Evolutionary conservation across 2,329 filamentous ascomycete species (phyloP).

Genomic region (Colletotrichum cuscutae): DNA sequence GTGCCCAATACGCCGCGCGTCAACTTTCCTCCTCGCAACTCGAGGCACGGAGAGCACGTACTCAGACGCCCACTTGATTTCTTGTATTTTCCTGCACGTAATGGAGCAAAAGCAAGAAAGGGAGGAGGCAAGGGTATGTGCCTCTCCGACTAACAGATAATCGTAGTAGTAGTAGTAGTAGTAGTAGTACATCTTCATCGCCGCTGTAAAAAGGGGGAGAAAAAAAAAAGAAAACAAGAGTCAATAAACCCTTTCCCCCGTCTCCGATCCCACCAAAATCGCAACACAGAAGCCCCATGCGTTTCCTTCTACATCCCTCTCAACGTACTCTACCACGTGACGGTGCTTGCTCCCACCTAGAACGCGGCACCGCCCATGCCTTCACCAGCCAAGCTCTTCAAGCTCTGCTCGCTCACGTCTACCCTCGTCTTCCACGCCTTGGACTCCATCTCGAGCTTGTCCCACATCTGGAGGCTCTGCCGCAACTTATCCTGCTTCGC

Average conservation of each 20-base stretch:
- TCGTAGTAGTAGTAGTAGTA: background rate
- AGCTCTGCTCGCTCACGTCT: constrained; percentile 65
- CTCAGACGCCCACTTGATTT: too few relatives aligned
- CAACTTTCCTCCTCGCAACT: background rate
- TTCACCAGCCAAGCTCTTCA: constrained; percentile 67
- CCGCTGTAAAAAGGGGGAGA: background rate
- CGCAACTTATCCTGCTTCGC: constrained; percentile 65
- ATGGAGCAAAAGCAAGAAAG: background rate
- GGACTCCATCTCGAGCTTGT: constrained; percentile 64
- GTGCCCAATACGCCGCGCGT: background rate
- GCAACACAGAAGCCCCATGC: background rate
- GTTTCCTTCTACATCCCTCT: background rate
- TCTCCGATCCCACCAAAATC: background rate
- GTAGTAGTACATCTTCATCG: constrained; percentile 22
- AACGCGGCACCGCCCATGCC: constrained; percentile 66
- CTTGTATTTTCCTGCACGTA: too few relatives aligned
- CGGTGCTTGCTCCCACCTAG: constrained; percentile 39
- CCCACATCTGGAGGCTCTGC: constrained; percentile 63
- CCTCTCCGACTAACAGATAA: background rate
- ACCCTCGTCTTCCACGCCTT: constrained; percentile 65
- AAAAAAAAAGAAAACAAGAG: background rate
- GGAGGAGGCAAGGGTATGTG: background rate
- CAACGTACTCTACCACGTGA: background rate
- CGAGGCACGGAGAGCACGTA: background rate
- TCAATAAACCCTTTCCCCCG: too few relatives aligned